Conservation (phyloP, 805 yeast genomes). For the Myxozyma sirexii region DNA sequence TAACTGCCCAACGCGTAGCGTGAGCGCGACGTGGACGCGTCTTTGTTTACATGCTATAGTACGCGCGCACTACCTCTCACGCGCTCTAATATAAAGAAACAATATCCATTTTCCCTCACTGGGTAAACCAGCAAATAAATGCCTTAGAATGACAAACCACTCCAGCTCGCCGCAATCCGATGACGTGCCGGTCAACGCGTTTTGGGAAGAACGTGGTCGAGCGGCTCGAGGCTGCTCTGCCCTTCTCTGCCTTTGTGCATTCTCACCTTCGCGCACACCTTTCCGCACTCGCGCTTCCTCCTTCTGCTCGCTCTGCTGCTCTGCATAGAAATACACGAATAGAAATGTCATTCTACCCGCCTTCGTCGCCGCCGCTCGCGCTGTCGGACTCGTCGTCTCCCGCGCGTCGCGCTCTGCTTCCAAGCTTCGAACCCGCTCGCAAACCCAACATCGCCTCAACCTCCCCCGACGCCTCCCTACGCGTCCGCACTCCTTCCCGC, state of each 20-base stretch:
- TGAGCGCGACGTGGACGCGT: not conserved
- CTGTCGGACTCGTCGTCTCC: slow-evolving; percentile 2
- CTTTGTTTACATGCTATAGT: slow-evolving; percentile 5
- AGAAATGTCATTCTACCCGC: slow-evolving; percentile 49
- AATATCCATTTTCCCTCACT: no score
- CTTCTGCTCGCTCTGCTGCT: not conserved
- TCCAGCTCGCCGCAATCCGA: not conserved
- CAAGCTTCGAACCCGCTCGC: slow-evolving; percentile 26
- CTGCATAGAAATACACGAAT: not conserved
- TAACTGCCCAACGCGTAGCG: not conserved
- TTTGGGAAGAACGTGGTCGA: slow-evolving; percentile 13
- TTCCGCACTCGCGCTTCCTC: not conserved
- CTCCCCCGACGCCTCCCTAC: not conserved
- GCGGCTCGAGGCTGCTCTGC: not conserved
- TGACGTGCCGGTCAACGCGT: slow-evolving; percentile 6
- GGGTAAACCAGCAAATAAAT: not conserved
- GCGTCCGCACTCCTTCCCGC: slow-evolving; percentile 17
- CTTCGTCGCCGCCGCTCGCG: slow-evolving; percentile 51
- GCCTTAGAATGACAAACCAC: no score
- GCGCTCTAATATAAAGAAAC: not conserved
- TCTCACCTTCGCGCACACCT: not conserved
- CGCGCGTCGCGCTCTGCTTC: slow-evolving; percentile 28
- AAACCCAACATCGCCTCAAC: not conserved
- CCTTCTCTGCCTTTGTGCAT: not conserved
- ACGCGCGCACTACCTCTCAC: not conserved